Percentiles rank a stretch among this genome's conserved stretches.
phyloP scores from a whole-genome alignment of 495 filamentous ascomycete species.

The Aspergillus sclerotiicarbonarius region DNA sequence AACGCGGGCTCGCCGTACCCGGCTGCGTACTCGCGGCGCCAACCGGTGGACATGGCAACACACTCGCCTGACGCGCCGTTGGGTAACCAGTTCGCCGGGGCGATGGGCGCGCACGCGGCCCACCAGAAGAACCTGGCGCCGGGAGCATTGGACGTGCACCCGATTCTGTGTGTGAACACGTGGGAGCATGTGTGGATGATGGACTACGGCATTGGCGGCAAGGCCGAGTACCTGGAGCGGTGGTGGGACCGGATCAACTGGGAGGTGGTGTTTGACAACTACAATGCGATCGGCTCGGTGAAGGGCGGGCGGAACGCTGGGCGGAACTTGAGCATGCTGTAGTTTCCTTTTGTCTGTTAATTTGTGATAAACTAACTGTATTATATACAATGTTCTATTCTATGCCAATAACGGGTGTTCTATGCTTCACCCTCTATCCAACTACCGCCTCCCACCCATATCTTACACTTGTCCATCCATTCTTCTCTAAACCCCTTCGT shows the following conservation, averaged over 20 bases:
- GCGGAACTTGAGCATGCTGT: conserved; percentile 34
- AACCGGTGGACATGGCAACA: conserved; percentile 79
- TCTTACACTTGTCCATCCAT: too few species aligned
- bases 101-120: conserved; percentile 46
- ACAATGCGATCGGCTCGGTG: conserved; percentile 34
- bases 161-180: conserved; percentile 86
- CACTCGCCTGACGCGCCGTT: conserved; percentile 37
- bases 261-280: conserved; percentile 61
- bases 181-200: conserved; percentile 94
- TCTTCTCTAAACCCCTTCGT: too few species aligned
- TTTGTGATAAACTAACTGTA: conserved; percentile 31
- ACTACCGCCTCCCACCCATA: too few species aligned
- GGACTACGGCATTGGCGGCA: conserved; percentile 80
- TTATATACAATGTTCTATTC: conserved; percentile 26
- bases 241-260: conserved; percentile 93
- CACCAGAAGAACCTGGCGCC: conserved; percentile 54
- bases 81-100: conserved; percentile 48
- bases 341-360: conserved; percentile 13
- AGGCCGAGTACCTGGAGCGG: conserved; percentile 67
- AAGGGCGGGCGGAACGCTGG: conserved; percentile 20
- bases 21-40: conserved; percentile 76
- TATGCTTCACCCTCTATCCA: background rate
- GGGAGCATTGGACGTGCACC: conserved; percentile 67
- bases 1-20: conserved; percentile 86
- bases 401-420: too few species aligned